Percentiles rank a stretch among this genome's conserved stretches.
These are phyloP conservation scores for Xylaria sp. DNA, from an alignment of 2,329 filamentous ascomycete species.

Conservation along the genomic window DNA sequence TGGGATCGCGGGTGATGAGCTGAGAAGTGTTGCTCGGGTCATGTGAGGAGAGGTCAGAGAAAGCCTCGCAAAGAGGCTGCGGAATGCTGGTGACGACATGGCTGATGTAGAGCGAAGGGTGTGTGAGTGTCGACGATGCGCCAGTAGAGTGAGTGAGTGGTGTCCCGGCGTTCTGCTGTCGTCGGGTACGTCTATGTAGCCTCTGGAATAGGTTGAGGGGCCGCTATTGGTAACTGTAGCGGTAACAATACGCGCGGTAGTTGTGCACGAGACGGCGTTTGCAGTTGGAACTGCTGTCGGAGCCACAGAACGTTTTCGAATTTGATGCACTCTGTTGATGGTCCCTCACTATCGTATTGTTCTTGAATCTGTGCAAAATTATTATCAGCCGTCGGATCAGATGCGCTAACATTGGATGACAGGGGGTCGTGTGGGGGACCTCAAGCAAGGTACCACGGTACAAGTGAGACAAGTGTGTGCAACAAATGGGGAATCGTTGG, in stretches of 20 bases:
- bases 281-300: background rate
- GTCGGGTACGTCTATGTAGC: no score
- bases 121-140: background rate
- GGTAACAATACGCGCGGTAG: background rate
- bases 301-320: background rate
- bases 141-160: no score
- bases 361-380: conserved; percentile 31
- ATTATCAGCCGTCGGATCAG: conserved; percentile 23
- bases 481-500: background rate
- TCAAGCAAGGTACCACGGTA: background rate
- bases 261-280: background rate
- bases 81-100: conserved; percentile 41
- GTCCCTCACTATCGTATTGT: background rate
- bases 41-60: conserved; percentile 21
- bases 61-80: conserved; percentile 44
- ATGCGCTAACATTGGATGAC: conserved; percentile 12
- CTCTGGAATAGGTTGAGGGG: no score
- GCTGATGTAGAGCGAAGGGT: background rate
- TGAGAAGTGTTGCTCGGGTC: conserved; percentile 9
- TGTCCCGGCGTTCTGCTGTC: background rate
- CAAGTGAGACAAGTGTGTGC: background rate
- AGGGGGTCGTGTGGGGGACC: conserved; percentile 1
- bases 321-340: background rate
- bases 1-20: conserved; percentile 14
- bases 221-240: no score